Evolutionary conservation across 352 stramenopile species (phyloP).

Genomic region (Phytophthora melonis): DNA sequence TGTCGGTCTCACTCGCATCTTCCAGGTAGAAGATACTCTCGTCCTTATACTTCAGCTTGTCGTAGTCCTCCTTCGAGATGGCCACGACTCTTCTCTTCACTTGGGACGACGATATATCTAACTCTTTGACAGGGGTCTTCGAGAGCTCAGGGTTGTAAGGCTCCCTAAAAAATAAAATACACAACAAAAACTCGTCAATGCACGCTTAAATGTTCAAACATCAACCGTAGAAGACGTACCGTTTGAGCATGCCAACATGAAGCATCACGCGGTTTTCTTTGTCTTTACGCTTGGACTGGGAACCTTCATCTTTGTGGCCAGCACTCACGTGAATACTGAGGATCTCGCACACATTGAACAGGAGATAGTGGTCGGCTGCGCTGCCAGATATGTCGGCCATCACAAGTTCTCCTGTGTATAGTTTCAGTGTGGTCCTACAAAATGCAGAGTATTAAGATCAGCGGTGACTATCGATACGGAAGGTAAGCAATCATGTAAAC

Average conservation of each 20-base stretch:
- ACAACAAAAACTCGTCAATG: slow-evolving; percentile 6
- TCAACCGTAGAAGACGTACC: slow-evolving; percentile 40
- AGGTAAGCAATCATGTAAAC: too few species aligned
- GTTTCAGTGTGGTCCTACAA: slow-evolving; percentile 56
- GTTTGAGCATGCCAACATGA: slow-evolving; percentile 68
- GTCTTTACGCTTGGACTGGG: slow-evolving; percentile 37
- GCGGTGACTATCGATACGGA: neutral
- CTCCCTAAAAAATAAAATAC: slow-evolving; percentile 36
- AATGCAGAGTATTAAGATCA: slow-evolving; percentile 4
- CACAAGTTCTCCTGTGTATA: slow-evolving; percentile 78
- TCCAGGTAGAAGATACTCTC: slow-evolving; percentile 85
- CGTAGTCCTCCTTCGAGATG: slow-evolving; percentile 73
- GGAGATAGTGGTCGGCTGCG: slow-evolving; percentile 72
- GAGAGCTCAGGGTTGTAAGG: slow-evolving; percentile 65
- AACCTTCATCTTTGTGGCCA: slow-evolving; percentile 32
- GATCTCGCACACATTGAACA: slow-evolving; percentile 88
- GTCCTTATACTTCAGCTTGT: slow-evolving; percentile 69
- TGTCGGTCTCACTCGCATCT: slow-evolving; percentile 21
- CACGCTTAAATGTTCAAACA: neutral
- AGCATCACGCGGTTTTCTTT: slow-evolving; percentile 53
- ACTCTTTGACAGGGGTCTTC: slow-evolving; percentile 45
- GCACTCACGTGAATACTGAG: slow-evolving; percentile 58
- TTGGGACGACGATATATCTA: slow-evolving; percentile 66
- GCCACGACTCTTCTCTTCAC: slow-evolving; percentile 77
- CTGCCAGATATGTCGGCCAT: slow-evolving; percentile 72